Base-by-base conservation (phyloP, 2,329 filamentous ascomycete genomes). In the Mariannaea sp. region DNA sequence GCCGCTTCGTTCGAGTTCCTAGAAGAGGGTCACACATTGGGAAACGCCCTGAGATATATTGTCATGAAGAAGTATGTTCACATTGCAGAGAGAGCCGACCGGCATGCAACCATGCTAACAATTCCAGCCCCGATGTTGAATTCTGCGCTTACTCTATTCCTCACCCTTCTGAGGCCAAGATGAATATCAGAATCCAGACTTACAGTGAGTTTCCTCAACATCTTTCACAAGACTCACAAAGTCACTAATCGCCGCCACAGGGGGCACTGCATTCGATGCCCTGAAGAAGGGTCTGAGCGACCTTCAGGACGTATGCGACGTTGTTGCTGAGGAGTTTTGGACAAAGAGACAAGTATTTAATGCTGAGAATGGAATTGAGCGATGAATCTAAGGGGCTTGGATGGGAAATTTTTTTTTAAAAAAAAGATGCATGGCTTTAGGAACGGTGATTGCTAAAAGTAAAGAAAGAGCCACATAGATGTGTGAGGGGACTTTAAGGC, bases 61-160 rank as follows among this genome's bases (percentile, higher is more conserved):
- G 95, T 99, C 67, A 97, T 96, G 90, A 97, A 97, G 77, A 99
- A 99, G 93, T 97, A 78, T 61, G 84, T 69, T 40, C 35, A 3
- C 16, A 13, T 9, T n/a, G 9, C 45, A 7, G n/a, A n/a, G n/a
- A 3, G 9, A 9, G 14, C 7, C 2, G n/a, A 7, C 3, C 14
- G 14, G 16, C 9, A 2, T 20, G 7, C 24, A 44, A 39, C 4
- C 43, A 66, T 40, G 56, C 60, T 55, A 38, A 50, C n/a, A 42
- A 19, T 35, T 9, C 47, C 60, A 97, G 93, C 72, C 93, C 94
- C 24, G 86, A 94, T 59, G 94, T 99, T 55, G 94, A 99, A 72
- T 97, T 99, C 75, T 97, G 94, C 74, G 94, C 93, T 56, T 99
- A 99, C 74, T 90, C 93, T 7, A 97, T 99, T 57, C 94, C 94